Base-by-base conservation (phyloP, 352 stramenopile species). In the Phytophthora litchii region DNA sequence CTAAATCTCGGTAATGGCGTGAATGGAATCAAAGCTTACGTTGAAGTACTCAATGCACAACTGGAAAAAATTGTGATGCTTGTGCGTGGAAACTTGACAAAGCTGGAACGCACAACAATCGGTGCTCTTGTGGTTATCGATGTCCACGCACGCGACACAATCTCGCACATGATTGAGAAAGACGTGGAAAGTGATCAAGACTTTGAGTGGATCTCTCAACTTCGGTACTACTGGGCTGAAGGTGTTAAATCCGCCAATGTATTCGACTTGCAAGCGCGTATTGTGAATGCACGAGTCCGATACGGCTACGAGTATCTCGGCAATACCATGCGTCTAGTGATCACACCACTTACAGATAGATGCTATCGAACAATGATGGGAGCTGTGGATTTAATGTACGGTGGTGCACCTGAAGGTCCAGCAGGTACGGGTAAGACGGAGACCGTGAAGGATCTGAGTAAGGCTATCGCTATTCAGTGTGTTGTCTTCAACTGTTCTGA, bases 351-450 rank as follows among this genome's bases (percentile, higher is more conserved):
- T 1, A 98, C 94, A 2, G 94, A 98, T 71, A 72, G 89, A 16
- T 98, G 94, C 70, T 98, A 98, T 56, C 86, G 94, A 13, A 98
- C 94, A 8, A 95, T 98, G 79, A 97, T 97, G 69, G 89, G 92
- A 5, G 94, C 94, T n/a, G 91, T 98, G 20, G 84, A 97, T 63
- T 73, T 98, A 14, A 67, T 97, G 21, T 98, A 98, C 53, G 94
- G 94, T 13, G 95, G 95, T 5, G 91, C 95, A 7, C 95, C 95
- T 0, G 94, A 97, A 61, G 94, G 94, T 1, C 94, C 94, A 0
- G 94, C 94, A n/a, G 94, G 94, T 1, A 98, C 94, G 1, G 94
- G 94, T 19, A 98, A 98, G 64, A 98, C 94, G 1, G 94, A 98
- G 74, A 98, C 93, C 0, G 91, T 96, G 9, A 98, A 98, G 60